Evolutionary conservation across 495 filamentous ascomycete genomes (phyloP).

Genomic region (Xylaria curta): DNA sequence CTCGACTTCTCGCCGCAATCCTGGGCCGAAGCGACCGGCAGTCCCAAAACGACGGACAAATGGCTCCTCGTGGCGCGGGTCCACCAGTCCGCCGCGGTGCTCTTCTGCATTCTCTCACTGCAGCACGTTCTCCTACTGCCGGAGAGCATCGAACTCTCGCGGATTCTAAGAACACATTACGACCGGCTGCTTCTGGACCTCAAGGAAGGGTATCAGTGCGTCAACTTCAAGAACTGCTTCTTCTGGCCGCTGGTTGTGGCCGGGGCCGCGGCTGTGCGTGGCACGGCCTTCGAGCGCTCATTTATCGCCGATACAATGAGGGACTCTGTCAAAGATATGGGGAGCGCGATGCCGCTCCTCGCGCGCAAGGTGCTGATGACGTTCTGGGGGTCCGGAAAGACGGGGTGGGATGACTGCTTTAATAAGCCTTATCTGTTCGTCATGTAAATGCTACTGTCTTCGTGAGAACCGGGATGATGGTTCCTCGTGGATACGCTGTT

Average conservation of each 20-base stretch:
- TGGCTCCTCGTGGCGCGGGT: constrained; percentile 25
- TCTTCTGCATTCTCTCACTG: constrained; percentile 25
- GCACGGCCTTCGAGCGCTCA: constrained; percentile 18
- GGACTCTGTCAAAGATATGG: constrained; percentile 6
- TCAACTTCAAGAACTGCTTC: constrained; percentile 23
- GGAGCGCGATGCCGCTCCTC: constrained; percentile 12
- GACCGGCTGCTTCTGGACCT: constrained; percentile 24
- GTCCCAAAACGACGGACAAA: background rate
- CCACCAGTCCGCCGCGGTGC: constrained; percentile 19
- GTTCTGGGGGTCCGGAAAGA: constrained; percentile 22
- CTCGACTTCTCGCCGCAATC: constrained; percentile 15
- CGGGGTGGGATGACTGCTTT: constrained; percentile 26
- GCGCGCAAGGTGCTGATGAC: constrained; percentile 7
- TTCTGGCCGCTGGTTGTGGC: constrained; percentile 26
- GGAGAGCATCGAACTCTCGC: background rate
- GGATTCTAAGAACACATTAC: background rate
- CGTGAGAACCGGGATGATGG: background rate
- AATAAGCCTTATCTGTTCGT: constrained; percentile 23
- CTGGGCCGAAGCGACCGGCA: constrained; percentile 5
- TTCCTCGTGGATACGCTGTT: background rate
- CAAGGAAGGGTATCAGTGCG: constrained; percentile 5
- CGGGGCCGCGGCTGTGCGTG: constrained; percentile 12
- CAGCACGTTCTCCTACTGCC: background rate
- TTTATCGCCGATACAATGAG: constrained; percentile 18
- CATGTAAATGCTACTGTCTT: background rate